Conservation (phyloP, 371 early-diverging fungal genomes). For the Blastocladiella emersonii region DNA sequence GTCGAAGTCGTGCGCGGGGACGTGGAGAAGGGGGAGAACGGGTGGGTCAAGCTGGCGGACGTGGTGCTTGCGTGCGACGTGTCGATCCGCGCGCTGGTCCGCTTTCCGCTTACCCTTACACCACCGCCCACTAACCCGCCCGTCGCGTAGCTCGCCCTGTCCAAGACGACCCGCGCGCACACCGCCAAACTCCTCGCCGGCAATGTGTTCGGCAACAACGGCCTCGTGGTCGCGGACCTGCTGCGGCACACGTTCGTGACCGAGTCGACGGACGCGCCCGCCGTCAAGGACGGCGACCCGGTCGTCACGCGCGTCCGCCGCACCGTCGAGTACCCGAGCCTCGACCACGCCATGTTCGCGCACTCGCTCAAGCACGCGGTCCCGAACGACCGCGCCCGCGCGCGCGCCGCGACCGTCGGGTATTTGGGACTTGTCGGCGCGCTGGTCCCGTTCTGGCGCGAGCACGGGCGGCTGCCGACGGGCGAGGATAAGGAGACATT, state of each 20-base stretch:
- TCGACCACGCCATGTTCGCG: background rate
- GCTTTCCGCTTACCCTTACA: background rate
- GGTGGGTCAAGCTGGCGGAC: background rate
- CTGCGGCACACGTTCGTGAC: background rate
- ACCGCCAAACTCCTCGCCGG: background rate
- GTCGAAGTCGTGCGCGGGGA: constrained; percentile 1
- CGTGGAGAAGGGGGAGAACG: constrained; percentile 3
- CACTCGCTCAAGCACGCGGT: background rate
- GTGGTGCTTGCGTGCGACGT: background rate
- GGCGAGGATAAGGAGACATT: background rate
- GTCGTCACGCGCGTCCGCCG: too few species aligned
- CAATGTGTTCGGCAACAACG: background rate
- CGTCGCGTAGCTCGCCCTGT: too few species aligned
- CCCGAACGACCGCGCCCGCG: background rate
- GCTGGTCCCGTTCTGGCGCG: background rate
- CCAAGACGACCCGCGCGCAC: background rate
- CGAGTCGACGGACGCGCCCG: background rate
- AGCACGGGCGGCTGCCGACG: background rate
- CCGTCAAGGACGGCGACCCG: background rate
- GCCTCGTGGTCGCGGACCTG: background rate
- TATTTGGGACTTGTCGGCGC: background rate
- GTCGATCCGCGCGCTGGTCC: background rate
- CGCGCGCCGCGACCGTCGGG: background rate
- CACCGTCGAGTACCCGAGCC: background rate
- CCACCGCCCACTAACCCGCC: too few species aligned